phyloP scores from a whole-genome alignment of 1,284 basidiomycete species.

The Nidula niveotomentosa region DNA sequence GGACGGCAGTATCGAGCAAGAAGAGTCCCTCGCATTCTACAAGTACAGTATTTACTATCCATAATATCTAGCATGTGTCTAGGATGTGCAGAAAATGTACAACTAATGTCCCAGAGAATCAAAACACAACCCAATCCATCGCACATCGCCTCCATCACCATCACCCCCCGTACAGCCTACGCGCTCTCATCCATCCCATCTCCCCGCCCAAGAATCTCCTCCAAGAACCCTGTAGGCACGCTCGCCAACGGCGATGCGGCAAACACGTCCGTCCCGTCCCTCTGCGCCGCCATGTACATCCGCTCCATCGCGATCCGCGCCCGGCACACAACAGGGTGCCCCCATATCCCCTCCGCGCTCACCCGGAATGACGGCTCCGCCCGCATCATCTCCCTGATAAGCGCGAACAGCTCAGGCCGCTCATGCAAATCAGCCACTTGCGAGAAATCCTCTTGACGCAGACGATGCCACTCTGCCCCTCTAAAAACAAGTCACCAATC shows the following conservation, averaged over 20 bases:
- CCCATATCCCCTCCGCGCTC: slow-evolving; percentile 56
- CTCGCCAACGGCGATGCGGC: slow-evolving; percentile 66
- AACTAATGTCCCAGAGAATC: not conserved
- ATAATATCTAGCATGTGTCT: too few relatives aligned
- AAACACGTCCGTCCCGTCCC: slow-evolving; percentile 47
- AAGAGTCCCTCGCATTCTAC: too few relatives aligned
- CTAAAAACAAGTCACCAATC: slow-evolving; percentile 38
- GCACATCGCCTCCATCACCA: too few relatives aligned
- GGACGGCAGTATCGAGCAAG: too few relatives aligned
- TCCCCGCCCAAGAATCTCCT: slow-evolving; percentile 50
- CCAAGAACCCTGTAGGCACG: slow-evolving; percentile 58
- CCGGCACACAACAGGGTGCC: slow-evolving; percentile 69
- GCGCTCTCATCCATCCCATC: slow-evolving; percentile 3
- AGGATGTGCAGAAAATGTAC: not conserved
- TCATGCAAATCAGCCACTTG: slow-evolving; percentile 79
- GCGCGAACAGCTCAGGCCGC: slow-evolving; percentile 67
- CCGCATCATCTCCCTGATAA: slow-evolving; percentile 82
- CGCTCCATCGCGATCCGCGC: slow-evolving; percentile 67
- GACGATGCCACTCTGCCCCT: slow-evolving; percentile 91
- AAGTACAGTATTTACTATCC: too few relatives aligned
- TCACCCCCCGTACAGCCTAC: too few relatives aligned
- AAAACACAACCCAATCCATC: slow-evolving; percentile 3
- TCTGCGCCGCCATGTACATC: slow-evolving; percentile 36
- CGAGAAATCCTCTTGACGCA: slow-evolving; percentile 90
- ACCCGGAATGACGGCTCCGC: slow-evolving; percentile 66